Percentiles rank a stretch among this genome's conserved stretches.
These are phyloP conservation scores for Oryza glaberrima DNA, from an alignment of 176 grass and related monocot genomes.

Conservation along the genomic window DNA sequence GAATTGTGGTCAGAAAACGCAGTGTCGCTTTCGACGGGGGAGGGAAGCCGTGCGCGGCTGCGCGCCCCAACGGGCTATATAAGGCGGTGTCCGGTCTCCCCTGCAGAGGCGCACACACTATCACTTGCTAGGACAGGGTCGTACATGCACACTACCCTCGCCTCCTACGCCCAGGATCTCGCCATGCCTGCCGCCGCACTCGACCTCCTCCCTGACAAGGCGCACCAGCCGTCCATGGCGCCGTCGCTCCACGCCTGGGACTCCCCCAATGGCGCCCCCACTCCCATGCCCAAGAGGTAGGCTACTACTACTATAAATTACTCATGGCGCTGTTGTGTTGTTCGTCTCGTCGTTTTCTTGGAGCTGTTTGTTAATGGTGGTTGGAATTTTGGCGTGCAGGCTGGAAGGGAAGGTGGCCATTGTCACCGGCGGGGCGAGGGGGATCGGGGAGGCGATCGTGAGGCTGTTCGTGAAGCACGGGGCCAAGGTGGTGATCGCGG, in stretches of 20 bases:
- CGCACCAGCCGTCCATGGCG: slow-evolving; percentile 47
- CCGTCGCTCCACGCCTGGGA: slow-evolving; percentile 65
- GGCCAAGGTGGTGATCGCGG: slow-evolving; percentile 76
- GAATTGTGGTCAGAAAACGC: no score
- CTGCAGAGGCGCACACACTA: slow-evolving; percentile 4
- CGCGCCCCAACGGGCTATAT: slow-evolving; percentile 4
- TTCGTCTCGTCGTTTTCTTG: background rate
- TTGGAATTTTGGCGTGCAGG: slow-evolving; percentile 32
- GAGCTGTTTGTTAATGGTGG: background rate
- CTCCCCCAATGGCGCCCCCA: slow-evolving; percentile 47
- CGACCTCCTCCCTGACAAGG: slow-evolving; percentile 49
- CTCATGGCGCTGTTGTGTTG: no score
- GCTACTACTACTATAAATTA: background rate
- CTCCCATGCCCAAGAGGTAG: slow-evolving; percentile 74
- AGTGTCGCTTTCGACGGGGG: background rate
- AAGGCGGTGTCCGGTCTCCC: background rate
- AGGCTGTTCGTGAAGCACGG: slow-evolving; percentile 71
- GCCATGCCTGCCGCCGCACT: slow-evolving; percentile 54
- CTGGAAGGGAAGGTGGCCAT: slow-evolving; percentile 92
- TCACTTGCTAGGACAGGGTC: background rate
- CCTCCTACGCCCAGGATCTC: slow-evolving; percentile 30
- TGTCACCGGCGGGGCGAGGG: slow-evolving; percentile 76
- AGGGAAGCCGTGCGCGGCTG: background rate
- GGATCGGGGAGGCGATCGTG: slow-evolving; percentile 90
- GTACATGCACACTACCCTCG: slow-evolving; percentile 39